phyloP scores from a whole-genome alignment of 331 rosid genomes.

The Malus hybrid region DNA sequence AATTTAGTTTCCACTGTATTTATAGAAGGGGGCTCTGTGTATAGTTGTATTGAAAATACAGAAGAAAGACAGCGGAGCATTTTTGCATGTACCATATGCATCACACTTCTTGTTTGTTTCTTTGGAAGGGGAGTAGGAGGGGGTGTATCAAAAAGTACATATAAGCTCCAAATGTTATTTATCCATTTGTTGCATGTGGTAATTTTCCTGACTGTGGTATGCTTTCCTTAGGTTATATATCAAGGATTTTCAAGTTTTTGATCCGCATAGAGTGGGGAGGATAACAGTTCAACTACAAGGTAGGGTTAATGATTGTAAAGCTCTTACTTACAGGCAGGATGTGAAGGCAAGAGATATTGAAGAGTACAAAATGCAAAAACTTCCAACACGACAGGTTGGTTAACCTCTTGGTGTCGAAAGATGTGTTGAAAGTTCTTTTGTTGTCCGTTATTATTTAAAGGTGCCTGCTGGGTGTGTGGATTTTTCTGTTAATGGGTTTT shows the following conservation, averaged over 20 bases:
- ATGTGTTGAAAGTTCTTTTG: background rate
- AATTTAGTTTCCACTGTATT: too few relatives aligned
- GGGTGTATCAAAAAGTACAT: background rate
- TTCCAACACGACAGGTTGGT: slow-evolving; percentile 76
- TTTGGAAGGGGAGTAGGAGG: background rate
- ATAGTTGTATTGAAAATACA: background rate
- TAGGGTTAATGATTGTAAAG: slow-evolving; percentile 71
- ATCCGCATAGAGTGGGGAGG: slow-evolving; percentile 85
- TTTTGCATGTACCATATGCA: background rate
- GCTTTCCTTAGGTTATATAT: slow-evolving; percentile 49
- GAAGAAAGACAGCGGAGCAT: background rate
- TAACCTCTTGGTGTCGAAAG: background rate
- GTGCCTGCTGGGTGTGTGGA: background rate
- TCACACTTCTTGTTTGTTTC: background rate
- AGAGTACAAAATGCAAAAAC: slow-evolving; percentile 43
- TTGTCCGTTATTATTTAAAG: background rate
- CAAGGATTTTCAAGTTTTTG: slow-evolving; percentile 63
- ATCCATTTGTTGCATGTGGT: background rate
- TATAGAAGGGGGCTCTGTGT: too few relatives aligned
- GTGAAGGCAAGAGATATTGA: slow-evolving; percentile 70
- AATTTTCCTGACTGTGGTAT: background rate
- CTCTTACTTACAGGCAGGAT: slow-evolving; percentile 70
- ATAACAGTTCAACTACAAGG: slow-evolving; percentile 87
- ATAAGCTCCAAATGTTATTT: background rate
- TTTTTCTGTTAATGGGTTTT: background rate